Evolutionary conservation across 1,284 basidiomycete genomes (phyloP).

Genomic region (Cryptococcus amylolentus): DNA sequence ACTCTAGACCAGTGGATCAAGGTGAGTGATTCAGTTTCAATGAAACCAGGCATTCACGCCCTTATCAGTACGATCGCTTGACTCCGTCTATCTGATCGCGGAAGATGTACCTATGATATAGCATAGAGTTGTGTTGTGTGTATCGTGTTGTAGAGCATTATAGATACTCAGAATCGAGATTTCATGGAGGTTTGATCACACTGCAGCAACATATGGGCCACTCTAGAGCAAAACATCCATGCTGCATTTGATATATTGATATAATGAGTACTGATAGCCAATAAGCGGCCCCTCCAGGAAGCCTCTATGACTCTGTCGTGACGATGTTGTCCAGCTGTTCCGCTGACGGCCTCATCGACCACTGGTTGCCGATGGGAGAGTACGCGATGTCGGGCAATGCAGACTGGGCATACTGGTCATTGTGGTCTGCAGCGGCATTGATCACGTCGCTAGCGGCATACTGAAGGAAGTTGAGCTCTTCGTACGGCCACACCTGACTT

Average conservation of each 20-base stretch:
- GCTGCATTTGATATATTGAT: no score
- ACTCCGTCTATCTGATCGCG: conserved; percentile 22
- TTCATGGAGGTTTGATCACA: no score
- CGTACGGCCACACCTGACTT: neutral
- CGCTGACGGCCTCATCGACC: neutral
- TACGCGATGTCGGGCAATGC: neutral
- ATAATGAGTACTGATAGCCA: no score
- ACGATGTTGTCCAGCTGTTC: neutral
- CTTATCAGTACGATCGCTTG: conserved; percentile 32
- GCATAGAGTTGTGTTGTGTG: neutral
- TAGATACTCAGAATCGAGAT: neutral
- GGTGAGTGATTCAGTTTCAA: conserved; percentile 20
- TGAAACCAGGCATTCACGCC: neutral
- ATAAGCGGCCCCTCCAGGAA: no score
- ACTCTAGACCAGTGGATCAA: conserved; percentile 61
- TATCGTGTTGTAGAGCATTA: conserved; percentile 1
- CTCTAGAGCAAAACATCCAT: no score
- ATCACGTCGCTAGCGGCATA: neutral
- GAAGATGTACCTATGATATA: neutral
- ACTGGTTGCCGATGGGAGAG: neutral
- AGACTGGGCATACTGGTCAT: neutral
- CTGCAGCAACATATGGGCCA: no score
- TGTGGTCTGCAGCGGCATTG: neutral
- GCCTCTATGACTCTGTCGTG: no score
- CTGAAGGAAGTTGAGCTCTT: neutral